phyloP scores from a whole-genome alignment of 257 asterid genomes.

The Hygrophila difformis region DNA sequence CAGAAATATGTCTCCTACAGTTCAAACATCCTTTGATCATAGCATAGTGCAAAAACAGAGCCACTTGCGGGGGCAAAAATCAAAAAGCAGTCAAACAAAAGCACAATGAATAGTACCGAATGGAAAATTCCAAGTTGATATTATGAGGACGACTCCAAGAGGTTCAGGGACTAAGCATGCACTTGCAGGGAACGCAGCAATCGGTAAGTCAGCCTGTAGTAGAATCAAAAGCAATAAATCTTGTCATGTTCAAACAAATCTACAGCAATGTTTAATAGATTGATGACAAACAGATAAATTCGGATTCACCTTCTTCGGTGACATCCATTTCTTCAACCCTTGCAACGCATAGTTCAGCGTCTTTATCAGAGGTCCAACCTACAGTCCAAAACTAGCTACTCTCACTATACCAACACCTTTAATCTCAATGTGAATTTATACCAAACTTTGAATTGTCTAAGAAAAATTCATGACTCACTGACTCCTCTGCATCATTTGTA shows the following conservation, averaged over 20 bases:
- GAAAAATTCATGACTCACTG: too few relatives aligned
- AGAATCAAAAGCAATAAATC: not conserved
- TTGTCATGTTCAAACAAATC: not conserved
- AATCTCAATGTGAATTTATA: too few relatives aligned
- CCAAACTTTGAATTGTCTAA: too few relatives aligned
- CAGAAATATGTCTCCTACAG: not conserved
- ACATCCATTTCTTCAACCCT: slow-evolving; percentile 61
- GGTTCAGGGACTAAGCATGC: slow-evolving; percentile 79
- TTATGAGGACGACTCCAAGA: slow-evolving; percentile 66
- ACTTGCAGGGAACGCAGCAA: slow-evolving; percentile 64
- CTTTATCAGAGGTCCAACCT: slow-evolving; percentile 65
- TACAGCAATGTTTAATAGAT: too few relatives aligned
- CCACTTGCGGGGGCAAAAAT: too few relatives aligned
- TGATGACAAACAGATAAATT: not conserved
- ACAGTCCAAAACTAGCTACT: not conserved
- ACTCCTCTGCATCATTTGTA: too few relatives aligned
- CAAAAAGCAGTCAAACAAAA: too few relatives aligned
- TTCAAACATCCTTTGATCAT: too few relatives aligned
- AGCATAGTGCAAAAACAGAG: too few relatives aligned
- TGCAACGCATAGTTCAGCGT: slow-evolving; percentile 41
- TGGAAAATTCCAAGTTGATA: slow-evolving; percentile 86
- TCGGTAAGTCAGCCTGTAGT: slow-evolving; percentile 56
- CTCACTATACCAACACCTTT: too few relatives aligned
- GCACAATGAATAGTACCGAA: slow-evolving; percentile 37
- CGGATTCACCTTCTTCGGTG: slow-evolving; percentile 36